Conservation (phyloP, 139 green algal species). For the Chlorella sorokiniana region DNA sequence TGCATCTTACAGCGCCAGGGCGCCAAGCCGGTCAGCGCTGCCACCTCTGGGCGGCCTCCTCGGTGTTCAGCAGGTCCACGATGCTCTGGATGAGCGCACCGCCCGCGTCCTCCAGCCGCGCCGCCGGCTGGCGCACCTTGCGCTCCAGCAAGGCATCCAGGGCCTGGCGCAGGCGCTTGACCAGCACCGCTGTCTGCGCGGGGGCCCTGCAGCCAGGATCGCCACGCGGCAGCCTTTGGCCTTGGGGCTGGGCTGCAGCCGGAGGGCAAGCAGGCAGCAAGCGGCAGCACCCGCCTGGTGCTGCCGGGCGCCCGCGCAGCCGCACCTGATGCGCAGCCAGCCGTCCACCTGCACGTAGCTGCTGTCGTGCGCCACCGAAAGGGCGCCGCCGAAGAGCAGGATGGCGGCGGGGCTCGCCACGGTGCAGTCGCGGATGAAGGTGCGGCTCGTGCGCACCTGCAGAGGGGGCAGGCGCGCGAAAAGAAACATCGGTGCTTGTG, state of each 20-base stretch:
- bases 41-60: constrained; percentile 41
- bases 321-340: constrained; percentile 60
- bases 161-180: constrained; percentile 81
- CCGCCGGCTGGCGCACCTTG: constrained; percentile 34
- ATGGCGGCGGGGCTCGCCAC: constrained; percentile 76
- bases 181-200: constrained; percentile 82
- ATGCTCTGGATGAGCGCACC: constrained; percentile 39
- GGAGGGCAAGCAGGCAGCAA: neutral
- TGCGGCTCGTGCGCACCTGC: constrained; percentile 76
- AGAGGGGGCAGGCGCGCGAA: neutral
- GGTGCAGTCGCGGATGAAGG: constrained; percentile 88
- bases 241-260: too few relatives aligned
- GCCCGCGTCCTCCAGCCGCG: constrained; percentile 13
- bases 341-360: constrained; percentile 73
- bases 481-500: too few relatives aligned
- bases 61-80: constrained; percentile 44
- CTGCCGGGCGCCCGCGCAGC: neutral
- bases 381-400: constrained; percentile 84
- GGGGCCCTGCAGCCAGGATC: constrained; percentile 21
- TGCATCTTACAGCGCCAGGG: neutral
- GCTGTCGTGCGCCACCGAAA: constrained; percentile 71
- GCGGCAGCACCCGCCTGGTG: neutral
- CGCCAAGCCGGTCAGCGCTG: neutral
- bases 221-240: too few relatives aligned
- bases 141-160: constrained; percentile 65